phyloP scores from a whole-genome alignment of 306 rosid species.

The Rosa rugosa region DNA sequence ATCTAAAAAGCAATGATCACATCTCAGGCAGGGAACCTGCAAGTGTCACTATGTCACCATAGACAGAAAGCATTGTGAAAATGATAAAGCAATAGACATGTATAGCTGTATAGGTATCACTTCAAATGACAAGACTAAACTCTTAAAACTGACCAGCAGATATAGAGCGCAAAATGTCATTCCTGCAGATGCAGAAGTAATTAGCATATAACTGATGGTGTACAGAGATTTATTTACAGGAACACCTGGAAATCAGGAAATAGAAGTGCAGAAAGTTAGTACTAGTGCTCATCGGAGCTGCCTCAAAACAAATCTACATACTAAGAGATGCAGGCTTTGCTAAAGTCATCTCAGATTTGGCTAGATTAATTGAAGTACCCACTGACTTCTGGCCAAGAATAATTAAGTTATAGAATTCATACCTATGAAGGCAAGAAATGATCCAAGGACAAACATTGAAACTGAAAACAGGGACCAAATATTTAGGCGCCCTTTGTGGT shows the following conservation, averaged over 20 bases:
- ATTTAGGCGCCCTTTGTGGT: conserved; percentile 64
- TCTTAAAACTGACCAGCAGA: conserved; percentile 60
- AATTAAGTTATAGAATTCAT: not conserved
- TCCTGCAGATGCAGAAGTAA: conserved; percentile 76
- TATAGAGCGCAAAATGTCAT: conserved; percentile 68
- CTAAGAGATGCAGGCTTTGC: not conserved
- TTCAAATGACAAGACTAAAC: conserved; percentile 4
- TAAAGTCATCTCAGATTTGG: not conserved
- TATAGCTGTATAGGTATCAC: not conserved
- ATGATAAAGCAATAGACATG: not conserved
- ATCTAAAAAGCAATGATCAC: not conserved
- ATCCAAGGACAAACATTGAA: conserved; percentile 53
- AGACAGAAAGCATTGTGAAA: not conserved
- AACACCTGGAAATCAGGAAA: conserved; percentile 53
- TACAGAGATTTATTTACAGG: conserved; percentile 79
- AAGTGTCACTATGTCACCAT: not conserved
- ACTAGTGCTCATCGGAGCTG: not conserved
- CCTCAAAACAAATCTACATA: not conserved
- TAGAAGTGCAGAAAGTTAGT: not conserved
- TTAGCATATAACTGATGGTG: conserved; percentile 81
- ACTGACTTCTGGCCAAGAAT: not conserved
- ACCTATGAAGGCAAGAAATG: conserved; percentile 13
- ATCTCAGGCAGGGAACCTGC: not conserved
- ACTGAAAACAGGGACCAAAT: conserved; percentile 60
- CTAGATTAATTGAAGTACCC: not conserved